Base-by-base conservation (phyloP, 192 early-diverging fungal species). In the Martensiomyces pterosporus region DNA sequence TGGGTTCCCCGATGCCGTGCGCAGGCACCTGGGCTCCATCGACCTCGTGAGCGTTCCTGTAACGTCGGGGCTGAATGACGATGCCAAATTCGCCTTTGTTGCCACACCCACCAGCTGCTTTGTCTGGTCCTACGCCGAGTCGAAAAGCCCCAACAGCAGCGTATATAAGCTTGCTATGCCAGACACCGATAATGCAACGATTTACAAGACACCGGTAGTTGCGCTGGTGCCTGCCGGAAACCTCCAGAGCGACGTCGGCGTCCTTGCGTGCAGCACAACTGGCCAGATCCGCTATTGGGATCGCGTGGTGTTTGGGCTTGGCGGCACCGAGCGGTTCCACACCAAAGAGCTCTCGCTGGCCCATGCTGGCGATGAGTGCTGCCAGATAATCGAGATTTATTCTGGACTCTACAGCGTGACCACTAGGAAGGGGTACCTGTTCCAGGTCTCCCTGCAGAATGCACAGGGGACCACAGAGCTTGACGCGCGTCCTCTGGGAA, bases 251-350 rank as follows among this genome's bases (percentile, higher is more conserved):
- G 51, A 67, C 34, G 60, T 64, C 6, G 75, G 75, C 5, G 50
- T 71, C 3, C n/a, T 77, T 14, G 59, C 56, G 3, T 58, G 57
- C 33, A 43, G 58, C 7, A 37, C 53, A 9, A 47, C 49, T 9
- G 75, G 75, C 0, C 59, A 60, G 39, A 22, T 77, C 38, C 75
- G 75, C 43, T 64, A 62, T 53, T 77, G 75, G 75, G 60, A 57
- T 6, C 52, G 56, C 39, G 64, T 77, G 14, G 75, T 60, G 16
- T 71, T 66, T 57, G 73, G 66, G 1, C 59, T 77, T 33, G 62
- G 63, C 27, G 67, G 75, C 10, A 29, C 67, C 12, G 55, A 53
- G 15, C 51, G 47, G 4, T 70, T 62, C 25, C 41, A 52, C 23
- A 42, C 21, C 33, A 27, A 10, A 3, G 22, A 16, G 1, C 24